Conservation (phyloP, 352 stramenopile species). For the Phytophthora europaea region DNA sequence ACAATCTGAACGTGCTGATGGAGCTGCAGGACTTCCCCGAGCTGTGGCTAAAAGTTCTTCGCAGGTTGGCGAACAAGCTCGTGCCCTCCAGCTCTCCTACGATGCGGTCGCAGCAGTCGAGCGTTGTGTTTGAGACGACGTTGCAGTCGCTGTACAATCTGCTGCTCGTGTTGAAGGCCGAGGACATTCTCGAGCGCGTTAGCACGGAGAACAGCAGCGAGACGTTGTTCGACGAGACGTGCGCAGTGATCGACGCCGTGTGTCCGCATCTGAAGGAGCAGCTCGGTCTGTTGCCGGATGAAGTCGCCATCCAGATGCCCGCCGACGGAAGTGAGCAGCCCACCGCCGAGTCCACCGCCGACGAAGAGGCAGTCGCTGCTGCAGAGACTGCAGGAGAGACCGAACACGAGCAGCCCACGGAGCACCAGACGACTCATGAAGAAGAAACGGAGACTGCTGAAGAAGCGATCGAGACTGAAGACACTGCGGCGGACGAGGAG, state of each 20-base stretch:
- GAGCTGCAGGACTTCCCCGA: conserved; percentile 72
- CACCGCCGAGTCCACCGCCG: conserved; percentile 2
- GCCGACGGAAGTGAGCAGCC: conserved; percentile 23
- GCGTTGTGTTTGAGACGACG: conserved; percentile 87
- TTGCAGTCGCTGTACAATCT: conserved; percentile 90
- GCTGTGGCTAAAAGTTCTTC: conserved; percentile 84
- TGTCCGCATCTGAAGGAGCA: conserved; percentile 86
- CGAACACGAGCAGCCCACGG: conserved; percentile 6
- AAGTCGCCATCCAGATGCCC: conserved; percentile 29
- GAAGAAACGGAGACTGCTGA: conserved; percentile 16
- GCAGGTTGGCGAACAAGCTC: conserved; percentile 79
- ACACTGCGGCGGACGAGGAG: conserved; percentile 25
- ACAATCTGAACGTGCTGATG: conserved; percentile 82
- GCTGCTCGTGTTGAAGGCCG: conserved; percentile 83
- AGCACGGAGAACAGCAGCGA: conserved; percentile 50
- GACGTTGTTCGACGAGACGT: conserved; percentile 79
- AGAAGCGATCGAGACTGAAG: background rate
- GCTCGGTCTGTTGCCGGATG: conserved; percentile 63
- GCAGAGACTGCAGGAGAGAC: background rate
- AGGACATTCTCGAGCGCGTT: conserved; percentile 73
- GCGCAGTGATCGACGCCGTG: conserved; percentile 74
- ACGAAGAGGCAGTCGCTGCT: background rate
- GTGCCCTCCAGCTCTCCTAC: conserved; percentile 50
- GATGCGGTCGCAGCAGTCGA: conserved; percentile 46
- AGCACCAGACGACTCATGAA: conserved; percentile 3